Evolutionary conservation across 2,329 filamentous ascomycete species (phyloP).

Genomic region (Falciphora oryzae): DNA sequence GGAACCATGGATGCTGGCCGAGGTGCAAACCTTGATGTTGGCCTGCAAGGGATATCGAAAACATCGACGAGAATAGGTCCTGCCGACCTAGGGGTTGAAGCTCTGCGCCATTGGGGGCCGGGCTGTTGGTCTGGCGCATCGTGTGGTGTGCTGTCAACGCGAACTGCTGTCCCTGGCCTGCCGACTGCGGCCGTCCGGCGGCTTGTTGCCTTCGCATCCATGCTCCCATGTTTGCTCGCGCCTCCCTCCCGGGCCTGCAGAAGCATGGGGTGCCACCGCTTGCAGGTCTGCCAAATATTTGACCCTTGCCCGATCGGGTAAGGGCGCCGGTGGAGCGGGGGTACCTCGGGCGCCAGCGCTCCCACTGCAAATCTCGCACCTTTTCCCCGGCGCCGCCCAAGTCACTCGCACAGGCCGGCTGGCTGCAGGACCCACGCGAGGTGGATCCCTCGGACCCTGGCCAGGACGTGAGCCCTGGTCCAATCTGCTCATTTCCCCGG

Average conservation of each 20-base stretch:
- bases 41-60: background rate
- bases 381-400: background rate
- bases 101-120: background rate
- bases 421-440: background rate
- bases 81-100: background rate
- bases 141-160: background rate
- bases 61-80: background rate
- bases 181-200: too few relatives aligned
- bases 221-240: background rate
- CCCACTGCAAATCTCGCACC: background rate
- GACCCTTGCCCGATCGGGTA: background rate
- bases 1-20: background rate
- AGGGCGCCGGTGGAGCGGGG: background rate
- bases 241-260: background rate
- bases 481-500: conserved; percentile 3
- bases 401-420: background rate
- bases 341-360: background rate
- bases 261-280: background rate
- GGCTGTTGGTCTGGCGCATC: background rate
- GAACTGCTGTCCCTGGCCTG: too few relatives aligned
- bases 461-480: background rate
- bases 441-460: background rate
- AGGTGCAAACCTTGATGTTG: background rate
- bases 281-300: background rate
- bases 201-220: background rate